Evolutionary conservation across 768 basidiomycete species (phyloP).

Genomic region (Lactarius quietus): DNA sequence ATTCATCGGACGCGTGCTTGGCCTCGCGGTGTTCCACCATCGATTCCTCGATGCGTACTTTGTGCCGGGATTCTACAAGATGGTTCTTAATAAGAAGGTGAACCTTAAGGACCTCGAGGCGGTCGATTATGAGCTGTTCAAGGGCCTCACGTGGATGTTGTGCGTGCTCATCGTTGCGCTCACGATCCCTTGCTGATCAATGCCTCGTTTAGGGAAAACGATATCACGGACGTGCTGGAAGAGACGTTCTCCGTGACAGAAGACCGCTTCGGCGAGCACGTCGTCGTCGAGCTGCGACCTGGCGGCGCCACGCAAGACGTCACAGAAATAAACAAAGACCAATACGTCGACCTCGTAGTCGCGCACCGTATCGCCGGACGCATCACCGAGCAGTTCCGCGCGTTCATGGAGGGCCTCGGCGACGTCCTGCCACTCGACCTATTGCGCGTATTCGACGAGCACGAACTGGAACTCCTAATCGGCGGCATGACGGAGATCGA

Average conservation of each 20-base stretch:
- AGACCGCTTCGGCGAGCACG: conserved; percentile 70
- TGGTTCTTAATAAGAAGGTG: conserved; percentile 61
- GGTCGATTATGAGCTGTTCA: conserved; percentile 63
- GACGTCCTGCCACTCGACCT: conserved; percentile 83
- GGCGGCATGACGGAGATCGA: conserved; percentile 67
- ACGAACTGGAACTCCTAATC: conserved; percentile 84
- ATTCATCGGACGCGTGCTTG: conserved; percentile 72
- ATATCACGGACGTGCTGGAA: conserved; percentile 70
- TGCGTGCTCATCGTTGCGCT: conserved; percentile 36
- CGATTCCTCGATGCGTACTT: conserved; percentile 80
- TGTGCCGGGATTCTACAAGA: conserved; percentile 78
- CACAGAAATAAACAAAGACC: conserved; percentile 73
- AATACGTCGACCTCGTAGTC: conserved; percentile 74
- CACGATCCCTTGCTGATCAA: too few species aligned
- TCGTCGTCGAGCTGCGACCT: conserved; percentile 62
- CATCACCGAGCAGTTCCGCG: conserved; percentile 78
- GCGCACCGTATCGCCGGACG: conserved; percentile 80
- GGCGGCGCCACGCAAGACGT: conserved; percentile 59
- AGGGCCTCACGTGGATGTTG: conserved; percentile 75
- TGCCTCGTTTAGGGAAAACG: conserved; percentile 56
- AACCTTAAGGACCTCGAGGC: conserved; percentile 62
- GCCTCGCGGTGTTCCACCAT: conserved; percentile 73
- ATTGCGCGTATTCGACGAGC: conserved; percentile 86
- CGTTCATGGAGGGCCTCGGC: conserved; percentile 82
- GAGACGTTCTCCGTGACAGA: conserved; percentile 70